Percentiles rank a stretch among this genome's conserved stretches.
phyloP scores from a whole-genome alignment of 345 rosid genomes.

The Sonneratia alba region DNA sequence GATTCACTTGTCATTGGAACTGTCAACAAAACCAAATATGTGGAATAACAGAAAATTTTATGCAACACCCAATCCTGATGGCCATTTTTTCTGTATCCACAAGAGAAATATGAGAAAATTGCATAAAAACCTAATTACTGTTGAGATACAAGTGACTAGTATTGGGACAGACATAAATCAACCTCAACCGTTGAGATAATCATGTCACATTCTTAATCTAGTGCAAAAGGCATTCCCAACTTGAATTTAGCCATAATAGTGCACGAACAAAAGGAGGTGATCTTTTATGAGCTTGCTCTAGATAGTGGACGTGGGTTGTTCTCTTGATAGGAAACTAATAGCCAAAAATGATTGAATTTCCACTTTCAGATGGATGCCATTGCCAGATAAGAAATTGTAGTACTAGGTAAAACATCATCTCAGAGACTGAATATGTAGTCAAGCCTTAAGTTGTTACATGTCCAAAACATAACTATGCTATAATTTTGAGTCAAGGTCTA shows the following conservation, averaged over 20 bases:
- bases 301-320: background rate
- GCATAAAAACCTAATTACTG: background rate
- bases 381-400: background rate
- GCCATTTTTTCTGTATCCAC: background rate
- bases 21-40: background rate
- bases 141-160: background rate
- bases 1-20: constrained; percentile 24
- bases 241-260: background rate
- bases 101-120: background rate
- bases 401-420: background rate
- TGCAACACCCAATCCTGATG: background rate
- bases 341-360: background rate
- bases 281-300: background rate
- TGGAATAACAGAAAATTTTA: background rate
- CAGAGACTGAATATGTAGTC: background rate
- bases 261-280: background rate
- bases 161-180: background rate
- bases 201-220: background rate
- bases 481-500: constrained; percentile 4
- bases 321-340: background rate
- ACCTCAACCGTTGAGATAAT: background rate
- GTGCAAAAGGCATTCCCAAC: background rate
- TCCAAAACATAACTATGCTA: background rate
- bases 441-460: background rate
- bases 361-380: background rate